Conservation (phyloP, 495 filamentous ascomycete species). For the Penicillium cataractarum region DNA sequence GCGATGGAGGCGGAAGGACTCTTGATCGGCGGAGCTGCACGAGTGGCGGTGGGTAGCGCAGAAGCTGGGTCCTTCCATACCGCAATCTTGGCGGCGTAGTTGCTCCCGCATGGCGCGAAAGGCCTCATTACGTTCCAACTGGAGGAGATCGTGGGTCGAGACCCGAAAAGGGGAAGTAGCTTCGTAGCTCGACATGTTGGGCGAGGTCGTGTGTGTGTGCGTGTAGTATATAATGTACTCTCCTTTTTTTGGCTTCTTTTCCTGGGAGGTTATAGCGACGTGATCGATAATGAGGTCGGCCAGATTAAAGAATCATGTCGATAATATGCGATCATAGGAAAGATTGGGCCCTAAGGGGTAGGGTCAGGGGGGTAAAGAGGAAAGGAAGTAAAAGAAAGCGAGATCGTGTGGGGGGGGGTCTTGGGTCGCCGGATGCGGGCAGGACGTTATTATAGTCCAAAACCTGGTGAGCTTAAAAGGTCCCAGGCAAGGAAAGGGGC, state of each 20-base stretch:
- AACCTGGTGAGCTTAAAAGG: not conserved
- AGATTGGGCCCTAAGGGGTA: not conserved
- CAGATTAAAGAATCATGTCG: conserved; percentile 26
- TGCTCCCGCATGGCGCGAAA: conserved; percentile 49
- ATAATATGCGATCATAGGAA: conserved; percentile 12
- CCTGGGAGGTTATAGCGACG: not conserved
- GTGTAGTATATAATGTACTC: conserved; percentile 3
- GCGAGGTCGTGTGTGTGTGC: not conserved
- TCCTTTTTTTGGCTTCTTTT: not conserved
- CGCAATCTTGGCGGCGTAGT: conserved; percentile 47
- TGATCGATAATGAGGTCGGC: conserved; percentile 9
- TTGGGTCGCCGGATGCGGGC: conserved; percentile 28
- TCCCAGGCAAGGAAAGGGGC: conserved; percentile 1
- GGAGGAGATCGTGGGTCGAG: conserved; percentile 39
- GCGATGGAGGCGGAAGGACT: conserved; percentile 59
- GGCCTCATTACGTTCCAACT: conserved; percentile 46
- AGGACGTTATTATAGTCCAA: conserved; percentile 19
- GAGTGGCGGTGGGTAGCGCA: conserved; percentile 49
- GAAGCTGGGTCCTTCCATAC: conserved; percentile 49
- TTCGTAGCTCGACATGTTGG: conserved; percentile 32
- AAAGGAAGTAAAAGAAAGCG: conserved; percentile 8
- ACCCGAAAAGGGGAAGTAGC: conserved; percentile 52
- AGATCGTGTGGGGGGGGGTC: conserved; percentile 5
- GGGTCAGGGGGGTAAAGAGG: not conserved
- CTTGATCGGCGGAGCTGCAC: conserved; percentile 44